phyloP scores from a whole-genome alignment of 768 basidiomycete species.

The Boletus rubroflammeus region DNA sequence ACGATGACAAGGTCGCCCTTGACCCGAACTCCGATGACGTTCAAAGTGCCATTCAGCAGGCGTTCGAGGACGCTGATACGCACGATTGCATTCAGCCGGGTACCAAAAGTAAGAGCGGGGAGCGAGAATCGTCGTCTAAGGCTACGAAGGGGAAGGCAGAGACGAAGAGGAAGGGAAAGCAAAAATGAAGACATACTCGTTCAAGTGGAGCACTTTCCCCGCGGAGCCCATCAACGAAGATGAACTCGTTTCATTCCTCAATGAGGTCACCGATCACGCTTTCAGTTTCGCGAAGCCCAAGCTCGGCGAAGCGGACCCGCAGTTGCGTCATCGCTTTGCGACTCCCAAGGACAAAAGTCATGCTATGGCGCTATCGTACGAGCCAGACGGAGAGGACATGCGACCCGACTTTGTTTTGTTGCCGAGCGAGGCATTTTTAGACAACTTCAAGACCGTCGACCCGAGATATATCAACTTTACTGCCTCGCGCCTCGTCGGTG shows the following conservation, averaged over 20 bases:
- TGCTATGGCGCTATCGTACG: slow-evolving; percentile 7
- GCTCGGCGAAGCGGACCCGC: background rate
- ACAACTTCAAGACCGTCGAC: background rate
- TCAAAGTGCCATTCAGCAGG: background rate
- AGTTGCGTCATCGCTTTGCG: slow-evolving; percentile 10
- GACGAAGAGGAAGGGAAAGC: background rate
- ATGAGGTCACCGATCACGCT: slow-evolving; percentile 6
- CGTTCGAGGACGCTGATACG: background rate
- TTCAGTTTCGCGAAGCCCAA: background rate
- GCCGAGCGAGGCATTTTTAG: background rate
- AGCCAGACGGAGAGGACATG: slow-evolving; percentile 2
- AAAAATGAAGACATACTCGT: background rate
- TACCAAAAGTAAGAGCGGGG: background rate
- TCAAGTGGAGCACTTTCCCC: slow-evolving; percentile 4
- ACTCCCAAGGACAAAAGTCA: background rate
- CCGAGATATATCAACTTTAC: background rate
- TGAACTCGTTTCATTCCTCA: slow-evolving; percentile 6
- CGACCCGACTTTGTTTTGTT: slow-evolving; percentile 13
- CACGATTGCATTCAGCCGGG: background rate
- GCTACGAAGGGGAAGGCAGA: background rate
- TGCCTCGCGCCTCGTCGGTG: background rate
- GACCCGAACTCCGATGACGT: background rate
- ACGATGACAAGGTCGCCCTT: background rate
- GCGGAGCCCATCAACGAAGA: background rate
- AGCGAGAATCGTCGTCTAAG: background rate